Evolutionary conservation across 2,329 filamentous ascomycete species (phyloP), one percentile per base, ranked within the genome.

Genomic region (Periconia digitata): DNA sequence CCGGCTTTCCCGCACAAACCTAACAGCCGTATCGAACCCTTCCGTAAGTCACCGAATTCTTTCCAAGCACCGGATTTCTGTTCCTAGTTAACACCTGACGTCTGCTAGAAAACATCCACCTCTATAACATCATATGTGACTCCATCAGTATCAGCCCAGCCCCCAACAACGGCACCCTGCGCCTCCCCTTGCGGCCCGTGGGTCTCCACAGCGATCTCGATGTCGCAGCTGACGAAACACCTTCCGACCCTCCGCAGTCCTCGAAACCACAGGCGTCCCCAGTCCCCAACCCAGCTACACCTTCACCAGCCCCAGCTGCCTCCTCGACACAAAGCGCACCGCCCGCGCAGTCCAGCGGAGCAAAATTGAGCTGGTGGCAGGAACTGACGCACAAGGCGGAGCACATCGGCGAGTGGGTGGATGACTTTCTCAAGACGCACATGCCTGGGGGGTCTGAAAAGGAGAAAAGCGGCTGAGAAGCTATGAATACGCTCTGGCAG

Each of bases 101-200:
- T 10, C 10, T 3, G n/a, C 10, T 15, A 92, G 89, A 96, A 82
- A 97, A 97, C 56, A 92, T 84, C 50, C 89, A 96, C 63, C 88
- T 97, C 8, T 97, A 97, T 74, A 96, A 96, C 63, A 89, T 97
- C 53, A 73, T 97, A 38, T 96, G 92, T 68, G 92, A 96, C 72
- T 92, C 89, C 0, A 73, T 97, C 21, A 85, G 86, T 12, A 75
- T 97, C 48, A 70, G 71, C 4, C 89, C 91, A 0, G 79, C 79
- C 45, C 83, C 89, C 1, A 96, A 96, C 68, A 97, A 97, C 64
- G 92, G 92, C 42, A 96, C 91, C 0, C 74, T 96, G 6, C 79
- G 85, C 10, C 78, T 92, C 12, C 89, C 89, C 0, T 73, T 92
- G 20, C 79, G 78, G 49, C 77, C 85, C 0, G 65, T 83, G 12